Evolutionary conservation across 2,329 filamentous ascomycete genomes (phyloP), one percentile per base, ranked within the genome.

Genomic region (Spiromastix sp.): DNA sequence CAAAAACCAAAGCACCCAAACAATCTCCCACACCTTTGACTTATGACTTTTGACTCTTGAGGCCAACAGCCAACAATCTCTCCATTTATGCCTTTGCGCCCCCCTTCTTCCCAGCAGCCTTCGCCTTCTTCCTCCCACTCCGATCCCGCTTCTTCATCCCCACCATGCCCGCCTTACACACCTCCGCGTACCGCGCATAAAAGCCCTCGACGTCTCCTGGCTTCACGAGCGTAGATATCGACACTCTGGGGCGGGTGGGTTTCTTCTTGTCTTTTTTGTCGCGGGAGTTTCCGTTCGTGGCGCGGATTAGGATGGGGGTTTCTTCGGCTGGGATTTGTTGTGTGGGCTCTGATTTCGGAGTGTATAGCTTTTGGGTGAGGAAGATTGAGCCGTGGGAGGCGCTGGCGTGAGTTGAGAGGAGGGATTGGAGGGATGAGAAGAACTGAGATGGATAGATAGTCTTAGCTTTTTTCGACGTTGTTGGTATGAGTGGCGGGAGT

Each of bases 111-210:
- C 80, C 84, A 44, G 81, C 85, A 57, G 81, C 82, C 48, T 81
- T 78, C 56, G 82, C 84, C 66, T 74, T 75, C 64, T 81, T 83
- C 47, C 79, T 78, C 71, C 85, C 89, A 60, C 81, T 93, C 53
- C 86, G 74, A 63, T 96, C 89, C 48, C 91, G 73, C 55, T 93
- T 94, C 74, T 94, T 96, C 62, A 98, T 56, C 5, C 80, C 79
- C 32, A 74, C 71, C 86, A 96, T 95, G 4, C 86, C 85, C 0
- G 71, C 67, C 66, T 93, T 95, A 63, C 87, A 95, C 3, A 86
- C 71, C 47, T 96, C 91, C 15, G 86, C 87, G 64, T 96, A 98
- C 34, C 75, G 71, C 19, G 68, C 64, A 57, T 86, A 98, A 54
- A 98, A 98, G 0, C 59, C 66, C 36, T 93, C 86, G 8, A 96